Conservation (phyloP, 192 early-diverging fungal species). For the Endogone sp. region DNA sequence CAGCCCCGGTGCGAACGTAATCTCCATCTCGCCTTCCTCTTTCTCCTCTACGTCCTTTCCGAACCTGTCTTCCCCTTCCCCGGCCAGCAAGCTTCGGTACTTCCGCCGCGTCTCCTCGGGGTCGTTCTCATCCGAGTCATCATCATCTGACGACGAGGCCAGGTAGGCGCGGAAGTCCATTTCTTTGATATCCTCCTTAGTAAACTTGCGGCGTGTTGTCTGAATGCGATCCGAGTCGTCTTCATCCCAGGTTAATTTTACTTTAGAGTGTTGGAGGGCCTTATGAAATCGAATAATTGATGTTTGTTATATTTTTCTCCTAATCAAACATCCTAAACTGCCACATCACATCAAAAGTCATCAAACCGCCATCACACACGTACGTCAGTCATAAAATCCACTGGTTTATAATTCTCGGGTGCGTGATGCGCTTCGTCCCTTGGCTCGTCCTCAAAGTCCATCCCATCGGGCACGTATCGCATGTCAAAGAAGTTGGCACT, state of each 20-base stretch:
- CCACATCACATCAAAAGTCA: neutral
- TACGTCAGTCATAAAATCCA: conserved; percentile 66
- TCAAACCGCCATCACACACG: neutral
- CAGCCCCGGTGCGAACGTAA: conserved; percentile 92
- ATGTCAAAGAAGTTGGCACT: conserved; percentile 93
- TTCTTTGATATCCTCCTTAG: conserved; percentile 80
- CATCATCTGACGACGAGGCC: conserved; percentile 68
- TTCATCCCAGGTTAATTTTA: conserved; percentile 94
- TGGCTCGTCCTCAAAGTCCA: conserved; percentile 77
- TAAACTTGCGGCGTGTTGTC: conserved; percentile 78
- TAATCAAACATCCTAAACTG: neutral
- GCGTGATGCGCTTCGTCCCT: conserved; percentile 52
- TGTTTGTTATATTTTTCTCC: no score
- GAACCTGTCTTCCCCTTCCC: conserved; percentile 2
- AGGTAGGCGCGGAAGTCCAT: conserved; percentile 92
- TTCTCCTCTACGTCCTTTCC: conserved; percentile 6
- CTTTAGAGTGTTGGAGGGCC: conserved; percentile 88
- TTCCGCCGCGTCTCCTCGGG: conserved; percentile 37
- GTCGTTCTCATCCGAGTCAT: conserved; percentile 54
- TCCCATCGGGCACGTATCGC: conserved; percentile 89
- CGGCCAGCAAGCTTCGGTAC: conserved; percentile 43
- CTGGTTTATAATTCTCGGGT: conserved; percentile 66
- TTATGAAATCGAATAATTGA: conserved; percentile 9
- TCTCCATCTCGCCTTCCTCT: conserved; percentile 59
- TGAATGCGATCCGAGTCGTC: conserved; percentile 84